Evolutionary conservation across 345 rosid species (phyloP).

Genomic region (Melastoma malabathricum): DNA sequence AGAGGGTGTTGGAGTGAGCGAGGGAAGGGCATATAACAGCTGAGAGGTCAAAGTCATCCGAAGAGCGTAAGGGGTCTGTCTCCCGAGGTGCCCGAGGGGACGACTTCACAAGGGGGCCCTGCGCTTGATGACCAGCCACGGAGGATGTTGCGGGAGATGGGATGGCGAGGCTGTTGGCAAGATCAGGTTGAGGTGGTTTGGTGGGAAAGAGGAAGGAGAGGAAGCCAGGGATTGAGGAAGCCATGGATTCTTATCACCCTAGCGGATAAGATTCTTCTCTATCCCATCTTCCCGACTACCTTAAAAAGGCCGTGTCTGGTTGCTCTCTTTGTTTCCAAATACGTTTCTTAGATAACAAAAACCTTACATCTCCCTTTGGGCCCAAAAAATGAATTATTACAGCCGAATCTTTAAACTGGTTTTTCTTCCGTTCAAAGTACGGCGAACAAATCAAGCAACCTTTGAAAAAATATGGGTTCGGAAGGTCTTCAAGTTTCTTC

Average conservation of each 20-base stretch:
- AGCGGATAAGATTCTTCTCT: no score
- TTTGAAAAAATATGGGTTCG: no score
- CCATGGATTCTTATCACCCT: slow-evolving; percentile 22
- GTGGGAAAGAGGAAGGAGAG: slow-evolving; percentile 51
- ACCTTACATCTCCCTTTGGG: no score
- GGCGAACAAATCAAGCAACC: no score
- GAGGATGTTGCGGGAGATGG: slow-evolving; percentile 16
- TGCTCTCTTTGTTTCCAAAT: no score
- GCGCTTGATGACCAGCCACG: slow-evolving; percentile 13
- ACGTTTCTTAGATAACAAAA: no score
- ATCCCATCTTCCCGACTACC: no score
- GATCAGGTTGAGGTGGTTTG: slow-evolving; percentile 8
- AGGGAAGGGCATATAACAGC: slow-evolving; percentile 63
- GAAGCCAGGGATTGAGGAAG: slow-evolving; percentile 48
- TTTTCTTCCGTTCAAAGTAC: no score
- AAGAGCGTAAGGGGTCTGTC: slow-evolving; percentile 9
- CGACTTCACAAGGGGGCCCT: slow-evolving; percentile 15
- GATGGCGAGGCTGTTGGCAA: neutral
- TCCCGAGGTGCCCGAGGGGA: slow-evolving; percentile 16
- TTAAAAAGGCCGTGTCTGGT: no score
- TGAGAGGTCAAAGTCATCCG: slow-evolving; percentile 23
- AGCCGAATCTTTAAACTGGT: no score
- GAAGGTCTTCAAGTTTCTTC: no score
- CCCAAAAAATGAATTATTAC: no score
- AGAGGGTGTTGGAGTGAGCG: slow-evolving; percentile 54